These are phyloP conservation scores for Aureobasidium melanogenum DNA, from an alignment of 2,329 filamentous ascomycete species.

Conservation along the genomic window DNA sequence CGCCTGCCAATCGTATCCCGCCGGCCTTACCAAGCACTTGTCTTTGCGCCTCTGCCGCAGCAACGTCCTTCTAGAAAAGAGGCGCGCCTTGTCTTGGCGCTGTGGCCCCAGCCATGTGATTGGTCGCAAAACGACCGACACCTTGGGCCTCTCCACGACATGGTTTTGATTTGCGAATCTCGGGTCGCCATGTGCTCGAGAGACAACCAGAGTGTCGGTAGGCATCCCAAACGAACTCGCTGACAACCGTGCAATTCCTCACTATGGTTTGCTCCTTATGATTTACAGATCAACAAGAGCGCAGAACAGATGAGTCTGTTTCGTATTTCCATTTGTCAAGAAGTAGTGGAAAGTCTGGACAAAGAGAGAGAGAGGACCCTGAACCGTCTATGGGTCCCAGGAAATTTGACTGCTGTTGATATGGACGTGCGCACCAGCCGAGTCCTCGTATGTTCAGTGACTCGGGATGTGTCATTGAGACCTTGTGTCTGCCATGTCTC, in stretches of 20 bases:
- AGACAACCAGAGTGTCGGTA: background rate
- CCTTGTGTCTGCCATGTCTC: background rate
- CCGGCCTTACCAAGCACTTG: conserved; percentile 1
- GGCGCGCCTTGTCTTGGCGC: background rate
- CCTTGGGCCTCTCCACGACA: background rate
- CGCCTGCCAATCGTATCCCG: background rate
- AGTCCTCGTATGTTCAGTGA: background rate
- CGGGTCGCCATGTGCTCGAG: conserved; percentile 8
- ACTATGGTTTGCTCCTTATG: background rate
- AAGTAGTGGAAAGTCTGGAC: background rate
- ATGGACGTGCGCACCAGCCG: background rate
- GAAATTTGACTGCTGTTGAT: conserved; percentile 1
- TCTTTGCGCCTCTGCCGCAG: background rate
- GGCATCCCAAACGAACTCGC: background rate
- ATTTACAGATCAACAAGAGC: background rate
- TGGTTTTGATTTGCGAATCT: background rate
- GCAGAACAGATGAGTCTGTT: background rate
- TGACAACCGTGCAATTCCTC: background rate
- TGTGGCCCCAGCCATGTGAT: background rate
- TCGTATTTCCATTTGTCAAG: background rate
- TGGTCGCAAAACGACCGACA: background rate
- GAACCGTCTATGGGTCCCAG: conserved; percentile 5
- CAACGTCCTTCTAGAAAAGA: conserved; percentile 7
- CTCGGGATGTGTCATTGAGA: background rate
- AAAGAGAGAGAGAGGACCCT: background rate